Conservation (phyloP, 2,329 filamentous ascomycete species). For the Geoglossum cookeanum region DNA sequence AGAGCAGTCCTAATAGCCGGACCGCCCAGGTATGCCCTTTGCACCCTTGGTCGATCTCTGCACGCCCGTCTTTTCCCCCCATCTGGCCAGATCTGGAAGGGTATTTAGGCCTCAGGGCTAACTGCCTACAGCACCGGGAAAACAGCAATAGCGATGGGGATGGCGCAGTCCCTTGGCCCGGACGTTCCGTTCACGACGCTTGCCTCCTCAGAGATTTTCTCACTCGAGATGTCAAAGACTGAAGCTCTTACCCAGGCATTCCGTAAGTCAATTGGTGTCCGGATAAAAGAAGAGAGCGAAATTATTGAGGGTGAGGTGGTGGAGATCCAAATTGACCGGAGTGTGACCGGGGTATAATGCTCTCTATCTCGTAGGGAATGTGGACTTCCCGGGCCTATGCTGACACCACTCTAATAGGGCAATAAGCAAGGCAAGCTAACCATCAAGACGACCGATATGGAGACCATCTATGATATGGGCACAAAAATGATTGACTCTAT, state of each 20-base stretch:
- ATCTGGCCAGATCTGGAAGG: not conserved
- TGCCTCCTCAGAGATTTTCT: slow-evolving; percentile 93
- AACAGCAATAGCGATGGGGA: slow-evolving; percentile 95
- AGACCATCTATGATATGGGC: slow-evolving; percentile 98
- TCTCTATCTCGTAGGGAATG: not conserved
- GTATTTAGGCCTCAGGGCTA: not conserved
- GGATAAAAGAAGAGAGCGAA: slow-evolving; percentile 97
- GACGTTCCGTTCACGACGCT: slow-evolving; percentile 96
- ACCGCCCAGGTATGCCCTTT: slow-evolving; percentile 39
- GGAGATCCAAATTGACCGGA: slow-evolving; percentile 94
- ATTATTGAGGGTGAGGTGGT: slow-evolving; percentile 99
- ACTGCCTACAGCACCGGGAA: slow-evolving; percentile 58
- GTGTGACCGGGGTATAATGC: slow-evolving; percentile 57
- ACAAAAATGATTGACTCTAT: slow-evolving; percentile 99
- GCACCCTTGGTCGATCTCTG: slow-evolving; percentile 24
- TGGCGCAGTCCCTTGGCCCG: slow-evolving; percentile 85
- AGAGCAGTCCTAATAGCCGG: slow-evolving; percentile 88
- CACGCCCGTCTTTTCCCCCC: slow-evolving; percentile 2
- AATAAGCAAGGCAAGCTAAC: slow-evolving; percentile 98
- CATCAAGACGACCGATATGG: slow-evolving; percentile 99
- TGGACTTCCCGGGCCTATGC: not conserved
- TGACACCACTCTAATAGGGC: slow-evolving; percentile 26
- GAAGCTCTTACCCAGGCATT: slow-evolving; percentile 98
- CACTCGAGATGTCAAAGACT: slow-evolving; percentile 97
- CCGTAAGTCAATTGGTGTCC: slow-evolving; percentile 90